Base-by-base conservation (phyloP, 2,329 filamentous ascomycete species). In the Fusarium beomiforme region DNA sequence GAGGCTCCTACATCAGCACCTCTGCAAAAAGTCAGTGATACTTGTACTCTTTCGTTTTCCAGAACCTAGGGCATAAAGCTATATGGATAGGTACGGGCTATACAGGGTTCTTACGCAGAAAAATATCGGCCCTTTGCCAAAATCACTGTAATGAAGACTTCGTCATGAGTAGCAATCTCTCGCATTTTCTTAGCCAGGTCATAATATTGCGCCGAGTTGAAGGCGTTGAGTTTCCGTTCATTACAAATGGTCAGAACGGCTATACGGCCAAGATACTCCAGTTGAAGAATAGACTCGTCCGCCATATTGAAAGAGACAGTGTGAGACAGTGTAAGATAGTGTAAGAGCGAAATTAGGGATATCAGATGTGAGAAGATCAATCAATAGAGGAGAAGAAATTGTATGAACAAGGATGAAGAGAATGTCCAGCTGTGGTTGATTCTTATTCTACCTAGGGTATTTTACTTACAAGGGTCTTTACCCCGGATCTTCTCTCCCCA, bases 191-290 rank as follows among this genome's bases (percentile, higher is more conserved):
- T 86, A 3, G 92, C 90, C 43, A 98, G 87, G 33, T 90, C 87
- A 80, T 92, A 97, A 85, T 98, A 98, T 55, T 91, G 87, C 67
- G 88, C 83, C 76, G 88, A 86, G 65, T 84, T 88, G 55, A 98
- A 83, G 34, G 95, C 94, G 81, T 97, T 97, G 81, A 98, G 93
- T 84, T 98, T 98, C 79, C 90, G 88, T 59, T 91, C 88, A 55
- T 93, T 92, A 82, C 95, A 91, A 78, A 99, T 91, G 21, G 93
- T 97, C 81, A 99, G 91, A 78, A 95, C 89, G 77, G 95, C 83
- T 19, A 83, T 77, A 70, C 82, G 81, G 57, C 81, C 82, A 57
- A 77, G 81, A 71, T 83, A 83, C 65, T 84, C 82, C 64, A 84
- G 67, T 12, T 65, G 74, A 70, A 84, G 78, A 72, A 81, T 75